Percentiles rank a stretch among this genome's conserved stretches.
Conservation (phyloP, 192 early-diverging fungal species). For the Backusella psychrophila region DNA sequence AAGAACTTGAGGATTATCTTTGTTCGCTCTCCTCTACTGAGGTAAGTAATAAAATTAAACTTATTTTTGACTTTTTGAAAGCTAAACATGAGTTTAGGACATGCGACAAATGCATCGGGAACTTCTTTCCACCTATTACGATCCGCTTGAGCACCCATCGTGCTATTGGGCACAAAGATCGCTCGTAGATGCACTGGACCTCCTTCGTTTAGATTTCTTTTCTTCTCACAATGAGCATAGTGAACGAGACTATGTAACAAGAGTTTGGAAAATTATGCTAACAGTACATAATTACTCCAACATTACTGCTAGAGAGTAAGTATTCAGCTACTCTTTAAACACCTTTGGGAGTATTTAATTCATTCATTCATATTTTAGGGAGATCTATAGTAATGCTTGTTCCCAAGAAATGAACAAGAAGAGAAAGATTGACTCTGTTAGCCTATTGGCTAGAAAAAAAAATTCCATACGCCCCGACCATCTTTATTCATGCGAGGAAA, state of each 20-base stretch:
- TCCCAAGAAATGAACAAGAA: too few relatives aligned
- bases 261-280: too few relatives aligned
- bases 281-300: too few relatives aligned
- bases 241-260: too few relatives aligned
- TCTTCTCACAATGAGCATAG: too few relatives aligned
- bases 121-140: too few relatives aligned
- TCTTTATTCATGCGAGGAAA: not conserved
- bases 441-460: not conserved
- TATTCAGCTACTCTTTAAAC: not conserved
- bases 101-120: not conserved
- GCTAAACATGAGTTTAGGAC: not conserved
- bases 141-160: too few relatives aligned
- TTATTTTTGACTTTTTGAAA: not conserved
- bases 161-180: too few relatives aligned
- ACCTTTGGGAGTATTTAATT: not conserved
- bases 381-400: not conserved
- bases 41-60: not conserved
- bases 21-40: not conserved
- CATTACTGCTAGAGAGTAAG: not conserved
- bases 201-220: too few relatives aligned
- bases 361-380: not conserved
- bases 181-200: too few relatives aligned
- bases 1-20: too few relatives aligned
- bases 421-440: too few relatives aligned
- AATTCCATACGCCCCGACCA: not conserved